Evolutionary conservation across 805 yeast genomes (phyloP).

Genomic region (Grigorovia transvaalensis): DNA sequence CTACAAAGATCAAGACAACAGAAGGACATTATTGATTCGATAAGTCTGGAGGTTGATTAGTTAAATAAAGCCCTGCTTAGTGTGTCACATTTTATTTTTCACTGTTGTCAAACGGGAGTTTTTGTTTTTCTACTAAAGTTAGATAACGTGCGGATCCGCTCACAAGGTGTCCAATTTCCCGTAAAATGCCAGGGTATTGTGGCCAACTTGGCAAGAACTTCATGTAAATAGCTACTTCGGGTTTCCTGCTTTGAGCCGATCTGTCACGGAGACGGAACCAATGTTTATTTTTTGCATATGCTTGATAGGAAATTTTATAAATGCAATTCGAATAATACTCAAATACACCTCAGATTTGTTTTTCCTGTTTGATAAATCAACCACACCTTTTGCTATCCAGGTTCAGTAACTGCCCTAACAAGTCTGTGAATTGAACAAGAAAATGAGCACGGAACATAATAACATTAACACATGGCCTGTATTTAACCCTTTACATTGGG

Average conservation of each 20-base stretch:
- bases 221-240: not conserved
- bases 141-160: not conserved
- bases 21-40: conserved; percentile 13
- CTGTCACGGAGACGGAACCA: not conserved
- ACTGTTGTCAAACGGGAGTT: too few species aligned
- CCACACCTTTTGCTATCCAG: not conserved
- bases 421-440: too few species aligned
- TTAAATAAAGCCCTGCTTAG: too few species aligned
- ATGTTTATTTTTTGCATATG: not conserved
- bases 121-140: not conserved
- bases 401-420: not conserved
- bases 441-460: not conserved
- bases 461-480: conserved; percentile 10
- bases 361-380: not conserved
- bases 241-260: not conserved
- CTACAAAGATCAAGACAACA: conserved; percentile 17
- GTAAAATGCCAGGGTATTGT: not conserved
- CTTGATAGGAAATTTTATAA: not conserved
- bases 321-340: not conserved
- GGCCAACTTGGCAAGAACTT: not conserved
- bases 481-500: conserved; percentile 27
- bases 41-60: conserved; percentile 25
- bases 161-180: not conserved
- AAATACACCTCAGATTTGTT: not conserved
- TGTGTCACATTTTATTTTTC: not conserved